Conservation (phyloP, 805 yeast species). For the Candida wancherniae region DNA sequence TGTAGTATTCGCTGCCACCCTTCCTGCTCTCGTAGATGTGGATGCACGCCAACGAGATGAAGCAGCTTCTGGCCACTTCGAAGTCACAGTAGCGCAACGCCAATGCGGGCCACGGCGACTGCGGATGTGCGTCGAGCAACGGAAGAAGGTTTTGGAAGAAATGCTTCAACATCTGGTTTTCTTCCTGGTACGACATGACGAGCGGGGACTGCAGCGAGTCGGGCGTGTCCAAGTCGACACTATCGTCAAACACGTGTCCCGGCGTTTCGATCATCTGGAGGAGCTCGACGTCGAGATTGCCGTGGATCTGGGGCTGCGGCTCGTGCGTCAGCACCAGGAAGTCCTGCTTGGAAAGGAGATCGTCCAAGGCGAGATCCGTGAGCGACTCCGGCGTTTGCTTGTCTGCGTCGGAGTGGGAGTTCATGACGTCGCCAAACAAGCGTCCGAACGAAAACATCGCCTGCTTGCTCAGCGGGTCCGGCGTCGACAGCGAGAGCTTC, state of each 20-base stretch:
- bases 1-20: constrained; percentile 49
- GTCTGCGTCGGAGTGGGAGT: constrained; percentile 1
- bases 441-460: constrained; percentile 4
- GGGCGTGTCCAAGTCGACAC: constrained; percentile 3
- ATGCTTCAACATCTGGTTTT: constrained; percentile 51
- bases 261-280: constrained; percentile 7
- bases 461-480: too few species aligned
- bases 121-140: constrained; percentile 54
- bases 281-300: constrained; percentile 15
- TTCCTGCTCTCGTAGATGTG: constrained; percentile 50
- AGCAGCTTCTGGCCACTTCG: constrained; percentile 54
- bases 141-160: constrained; percentile 52
- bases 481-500: too few species aligned
- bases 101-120: constrained; percentile 57
- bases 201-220: constrained; percentile 7
- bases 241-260: constrained; percentile 11
- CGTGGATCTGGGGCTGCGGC: background rate
- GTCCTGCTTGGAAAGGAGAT: constrained; percentile 1
- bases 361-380: constrained; percentile 1
- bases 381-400: background rate
- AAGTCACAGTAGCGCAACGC: constrained; percentile 54
- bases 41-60: constrained; percentile 51
- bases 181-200: constrained; percentile 40
- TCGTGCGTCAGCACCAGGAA: background rate
- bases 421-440: constrained; percentile 5